Evolutionary conservation across 768 basidiomycete genomes (phyloP).

Genomic region (Lyophyllum semitale): DNA sequence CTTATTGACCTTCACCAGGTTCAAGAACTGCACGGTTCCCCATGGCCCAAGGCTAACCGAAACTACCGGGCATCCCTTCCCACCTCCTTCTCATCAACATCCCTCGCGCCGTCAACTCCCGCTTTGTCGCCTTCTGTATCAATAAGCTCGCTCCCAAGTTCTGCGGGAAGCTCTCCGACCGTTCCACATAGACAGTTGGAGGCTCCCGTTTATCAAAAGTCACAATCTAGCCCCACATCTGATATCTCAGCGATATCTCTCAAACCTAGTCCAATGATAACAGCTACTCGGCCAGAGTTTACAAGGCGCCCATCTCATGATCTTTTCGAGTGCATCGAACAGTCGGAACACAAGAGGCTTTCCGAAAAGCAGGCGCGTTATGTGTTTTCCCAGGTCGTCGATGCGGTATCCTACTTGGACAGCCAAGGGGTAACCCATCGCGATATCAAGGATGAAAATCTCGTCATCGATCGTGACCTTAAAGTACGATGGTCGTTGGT

Average conservation of each 20-base stretch:
- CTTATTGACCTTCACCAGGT: constrained; percentile 48
- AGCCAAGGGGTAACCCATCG: constrained; percentile 87
- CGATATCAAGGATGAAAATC: constrained; percentile 97
- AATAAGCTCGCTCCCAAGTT: constrained; percentile 43
- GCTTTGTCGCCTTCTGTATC: constrained; percentile 60
- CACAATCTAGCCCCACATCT: not conserved
- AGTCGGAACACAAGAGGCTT: constrained; percentile 76
- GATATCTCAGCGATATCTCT: constrained; percentile 4
- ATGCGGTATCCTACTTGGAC: constrained; percentile 81
- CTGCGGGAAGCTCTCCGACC: constrained; percentile 42
- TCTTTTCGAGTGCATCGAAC: constrained; percentile 94
- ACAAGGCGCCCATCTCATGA: constrained; percentile 84
- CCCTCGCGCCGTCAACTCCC: constrained; percentile 44
- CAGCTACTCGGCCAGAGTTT: constrained; percentile 40
- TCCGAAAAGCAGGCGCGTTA: constrained; percentile 77
- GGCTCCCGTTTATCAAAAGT: not conserved
- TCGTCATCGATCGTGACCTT: constrained; percentile 74
- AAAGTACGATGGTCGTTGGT: constrained; percentile 44
- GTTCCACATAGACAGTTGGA: constrained; percentile 5
- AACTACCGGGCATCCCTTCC: constrained; percentile 17
- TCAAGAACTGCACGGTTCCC: constrained; percentile 90
- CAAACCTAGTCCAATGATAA: constrained; percentile 18
- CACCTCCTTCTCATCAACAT: constrained; percentile 23
- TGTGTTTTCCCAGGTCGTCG: constrained; percentile 87
- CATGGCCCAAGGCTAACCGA: constrained; percentile 66